Base-by-base conservation (phyloP, 495 filamentous ascomycete species). In the Neurospora africana region DNA sequence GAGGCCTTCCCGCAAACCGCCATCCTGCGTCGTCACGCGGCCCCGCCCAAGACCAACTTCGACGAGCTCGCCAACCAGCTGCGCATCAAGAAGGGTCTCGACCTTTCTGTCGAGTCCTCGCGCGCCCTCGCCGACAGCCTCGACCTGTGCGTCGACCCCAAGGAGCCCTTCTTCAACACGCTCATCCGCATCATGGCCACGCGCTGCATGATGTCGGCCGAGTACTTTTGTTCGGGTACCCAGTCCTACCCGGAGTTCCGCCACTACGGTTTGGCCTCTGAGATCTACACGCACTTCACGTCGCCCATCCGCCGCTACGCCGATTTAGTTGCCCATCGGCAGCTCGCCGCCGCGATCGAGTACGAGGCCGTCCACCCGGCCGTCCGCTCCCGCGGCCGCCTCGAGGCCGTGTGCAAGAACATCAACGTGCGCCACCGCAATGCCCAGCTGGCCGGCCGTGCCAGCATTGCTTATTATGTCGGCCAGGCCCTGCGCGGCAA, bases 201-300 rank as follows among this genome's bases (percentile, higher is more conserved):
- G 13, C 90, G 95, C 37, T 99, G 95, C 89, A 98, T 99, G 96
- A 97, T 96, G 84, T 94, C 94, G 39, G 95, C 95, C 72, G 96
- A 98, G 81, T 99, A 99, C 84, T 98, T 98, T 83, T 94, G 92
- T 82, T 89, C 93, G 0, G 95, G 95, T 73, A 94, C 93, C 3
- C 93, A 97, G 78, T 88, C 93, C 0, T 94, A 95, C 79, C 89
- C 93, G 1, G 95, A 98, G 75, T 99, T 96, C 88, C 88, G 94
- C 39, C 95, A 99, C 81, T 99, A 99, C 81, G 96, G 95, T 72
- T 87, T 99, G 3, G 95, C 95, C 0, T 92, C 89, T 10, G 93
- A 97, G 75, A 99, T 99, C 78, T 99, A 99, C 84, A 99, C 95
- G 1, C 95, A 98, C 81, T 99, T 99, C 84, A 99, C 95, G 4